Evolutionary conservation across 2,329 filamentous ascomycete species (phyloP).

Genomic region (Sphaerulina populicola): DNA sequence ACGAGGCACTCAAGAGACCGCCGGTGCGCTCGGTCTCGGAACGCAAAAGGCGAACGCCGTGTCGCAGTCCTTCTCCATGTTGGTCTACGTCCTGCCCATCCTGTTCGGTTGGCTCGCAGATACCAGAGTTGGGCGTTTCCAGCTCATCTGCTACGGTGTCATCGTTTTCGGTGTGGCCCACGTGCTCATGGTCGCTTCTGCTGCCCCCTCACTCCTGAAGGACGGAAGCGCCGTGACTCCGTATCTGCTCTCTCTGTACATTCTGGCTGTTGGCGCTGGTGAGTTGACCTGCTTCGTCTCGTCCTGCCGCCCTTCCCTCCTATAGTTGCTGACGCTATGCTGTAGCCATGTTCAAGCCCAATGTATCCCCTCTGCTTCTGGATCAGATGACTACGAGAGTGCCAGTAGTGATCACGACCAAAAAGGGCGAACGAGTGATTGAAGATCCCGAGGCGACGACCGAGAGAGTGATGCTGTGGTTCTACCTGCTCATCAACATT

Average conservation of each 20-base stretch:
- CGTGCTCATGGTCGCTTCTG: conserved; percentile 27
- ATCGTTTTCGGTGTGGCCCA: conserved; percentile 35
- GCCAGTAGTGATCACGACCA: conserved; percentile 33
- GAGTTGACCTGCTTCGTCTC: conserved; percentile 47
- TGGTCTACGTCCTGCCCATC: conserved; percentile 51
- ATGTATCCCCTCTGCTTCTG: conserved; percentile 50
- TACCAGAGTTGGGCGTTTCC: conserved; percentile 37
- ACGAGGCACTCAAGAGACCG: conserved; percentile 33
- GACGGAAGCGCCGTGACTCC: conserved; percentile 33
- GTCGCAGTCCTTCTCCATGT: conserved; percentile 47
- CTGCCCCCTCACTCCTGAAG: conserved; percentile 26
- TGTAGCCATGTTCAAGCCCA: conserved; percentile 57
- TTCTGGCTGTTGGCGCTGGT: conserved; percentile 35
- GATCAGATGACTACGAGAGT: conserved; percentile 39
- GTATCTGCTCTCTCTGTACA: conserved; percentile 37
- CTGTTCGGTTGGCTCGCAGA: conserved; percentile 40
- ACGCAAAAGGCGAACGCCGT: conserved; percentile 57
- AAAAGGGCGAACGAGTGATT: conserved; percentile 41
- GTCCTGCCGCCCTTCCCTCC: neutral
- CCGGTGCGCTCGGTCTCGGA: conserved; percentile 56
- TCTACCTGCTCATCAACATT: conserved; percentile 67
- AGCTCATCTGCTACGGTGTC: conserved; percentile 35
- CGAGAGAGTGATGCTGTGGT: conserved; percentile 49
- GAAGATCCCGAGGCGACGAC: conserved; percentile 42
- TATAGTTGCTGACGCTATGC: neutral